Evolutionary conservation across 352 stramenopile genomes (phyloP), one percentile per base, ranked within the genome.

Genomic region (Globisporangium recalcitrans): DNA sequence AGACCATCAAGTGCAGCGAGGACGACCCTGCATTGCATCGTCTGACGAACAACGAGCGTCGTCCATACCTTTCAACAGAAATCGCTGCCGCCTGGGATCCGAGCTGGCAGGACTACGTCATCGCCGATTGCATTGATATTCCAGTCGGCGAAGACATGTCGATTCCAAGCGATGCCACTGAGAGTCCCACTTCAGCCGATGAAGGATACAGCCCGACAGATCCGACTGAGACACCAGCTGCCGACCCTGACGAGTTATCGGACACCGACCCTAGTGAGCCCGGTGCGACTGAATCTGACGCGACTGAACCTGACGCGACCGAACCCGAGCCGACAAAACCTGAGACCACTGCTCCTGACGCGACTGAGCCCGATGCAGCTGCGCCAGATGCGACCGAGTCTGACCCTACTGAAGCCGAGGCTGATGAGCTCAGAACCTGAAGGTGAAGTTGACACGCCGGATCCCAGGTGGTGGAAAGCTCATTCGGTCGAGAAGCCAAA

Each of bases 1-100:
- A 36, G 9, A 24, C 31, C 11, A 64, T 64, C 58, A 64, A 60
- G 24, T 64, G 58, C 58, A 60, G 49, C 21, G 40, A 60, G 21
- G 49, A 64, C 19, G 58, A 64, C 19, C 10, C 32, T 10, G n/a
- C n/a, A 2, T 24, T 64, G 21, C 60, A 64, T 27, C 47, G 58
- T 21, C 32, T 48, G 29, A 51, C 58, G 21, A 58, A 64, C 58
- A 27, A 42, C 16, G 29, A 60, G 34, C 48, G 48, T 11, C 48
- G 16, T 4, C 38, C 8, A n/a, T 64, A 60, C 34, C 58, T 47
- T 21, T 36, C 22, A 16, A 52, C 44, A 29, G 58, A 64, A 3
- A 60, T 64, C 38, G 58, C 58, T 22, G 29, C 47, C 10, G 24
- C 47, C 29, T 64, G 58, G 48, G 49, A 64, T 10, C 22, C 48